Base-by-base conservation (phyloP, 1,284 basidiomycete species). In the Hypsizygus ulmarius region DNA sequence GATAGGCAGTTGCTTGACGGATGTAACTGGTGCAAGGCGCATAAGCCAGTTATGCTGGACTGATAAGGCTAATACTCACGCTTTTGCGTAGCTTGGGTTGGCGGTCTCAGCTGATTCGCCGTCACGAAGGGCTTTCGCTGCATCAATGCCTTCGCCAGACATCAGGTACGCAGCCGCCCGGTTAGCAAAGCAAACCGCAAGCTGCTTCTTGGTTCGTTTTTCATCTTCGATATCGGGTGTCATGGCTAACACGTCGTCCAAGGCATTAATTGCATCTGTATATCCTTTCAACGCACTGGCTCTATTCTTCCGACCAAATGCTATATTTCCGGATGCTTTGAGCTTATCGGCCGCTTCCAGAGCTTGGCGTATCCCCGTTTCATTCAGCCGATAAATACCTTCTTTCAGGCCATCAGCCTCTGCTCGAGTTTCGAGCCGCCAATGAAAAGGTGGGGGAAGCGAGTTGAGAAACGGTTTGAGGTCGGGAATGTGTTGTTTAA, bases 391-490 rank as follows among this genome's bases (percentile, higher is more conserved):
- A 47, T 64, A 55, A 4, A 69, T 60, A 6, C 66, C 64, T 9
- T 63, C 59, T 8, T 57, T 58, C 9, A 71, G 59, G 9, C 57
- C 53, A 10, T 61, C 53, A 9, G 63, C 64, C 45, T 68, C 67
- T 49, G 66, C 60, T 3, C 35, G 42, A 3, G 66, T 69, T 53
- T 70, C 69, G 3, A 70, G 36, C 1, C 64, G 53, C 69, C 70
- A 71, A 21, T 56, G 57, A 50, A 70, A 70, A 11, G 64, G 63
- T 0, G 55, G 38, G 1, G 68, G 68, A 12, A 71, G 62, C 0
- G 68, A 64, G 48, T 70, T 62, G n/a, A 71, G 58, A 56, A 71
- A 72, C 8, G 65, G 64, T 35, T 56, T 55, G 19, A 71, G 51
- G 4, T 57, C 50, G 7, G 52, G 42, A 2, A 59, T 48, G 44